Evolutionary conservation across 345 rosid genomes (phyloP), one percentile per base, ranked within the genome.

Genomic region (Hibiscus trionum): DNA sequence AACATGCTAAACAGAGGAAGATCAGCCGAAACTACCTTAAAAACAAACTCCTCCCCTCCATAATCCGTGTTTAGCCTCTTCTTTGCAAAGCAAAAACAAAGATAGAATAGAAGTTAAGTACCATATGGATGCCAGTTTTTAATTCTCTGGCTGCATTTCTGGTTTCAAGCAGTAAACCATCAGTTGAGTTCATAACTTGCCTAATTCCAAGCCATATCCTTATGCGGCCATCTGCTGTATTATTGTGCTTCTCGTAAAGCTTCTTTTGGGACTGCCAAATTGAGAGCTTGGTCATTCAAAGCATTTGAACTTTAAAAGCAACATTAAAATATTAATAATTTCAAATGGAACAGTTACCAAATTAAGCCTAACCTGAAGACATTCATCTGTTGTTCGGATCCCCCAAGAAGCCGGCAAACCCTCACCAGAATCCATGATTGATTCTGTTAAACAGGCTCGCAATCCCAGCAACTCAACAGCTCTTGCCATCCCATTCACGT

Each of bases 91-190:
- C 17, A 46, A 3, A 17, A 3, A 29, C 4, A 35, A 11, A 16
- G 42, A 37, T 2, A 60, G 35, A 49, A 37, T 11, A 70, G 50
- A 33, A 59, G 26, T 15, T 33, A n/a, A 47, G 60, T 84, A 89
- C 91, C 94, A 89, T 89, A 72, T 87, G 91, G 66, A 89, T 86
- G 76, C 90, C 94, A 46, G 94, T 89, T 62, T 81, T 78, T 71
- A 89, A 75, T 69, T 89, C 90, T 80, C 72, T 78, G 33, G 94
- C 91, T 4, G 55, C 37, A 31, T 87, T 84, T 79, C 84, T 82
- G 35, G 94, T 87, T 76, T 84, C 83, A 53, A 82, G 74, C 10
- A 89, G 82, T 33, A 89, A 75, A 52, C 74, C 80, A 76, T 89
- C 91, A 66, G 90, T 82, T 66, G 89, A 71, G 81, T 89, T 89